A percentile compares a stretch with the other conserved stretches of the same genome.
Evolutionary conservation across 2,329 filamentous ascomycete species (phyloP).

Genomic region (Aspergillus fumigatiaffinis): DNA sequence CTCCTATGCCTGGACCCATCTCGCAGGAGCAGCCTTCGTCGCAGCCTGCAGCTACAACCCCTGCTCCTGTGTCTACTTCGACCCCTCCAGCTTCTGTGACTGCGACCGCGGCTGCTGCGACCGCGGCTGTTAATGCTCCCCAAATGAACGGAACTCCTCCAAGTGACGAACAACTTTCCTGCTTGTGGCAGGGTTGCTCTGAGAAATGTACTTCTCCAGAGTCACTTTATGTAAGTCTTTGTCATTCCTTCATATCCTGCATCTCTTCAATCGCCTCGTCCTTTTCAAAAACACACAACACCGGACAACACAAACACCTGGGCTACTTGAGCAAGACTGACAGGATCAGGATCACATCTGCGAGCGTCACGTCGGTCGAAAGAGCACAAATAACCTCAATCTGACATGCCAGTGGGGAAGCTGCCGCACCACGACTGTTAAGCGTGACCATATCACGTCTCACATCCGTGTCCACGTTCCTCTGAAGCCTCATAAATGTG

Average conservation of each 20-base stretch:
- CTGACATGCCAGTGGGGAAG: conserved; percentile 96
- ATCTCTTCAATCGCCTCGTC: background rate
- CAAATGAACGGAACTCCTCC: conserved; percentile 28
- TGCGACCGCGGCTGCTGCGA: conserved; percentile 33
- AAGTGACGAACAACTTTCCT: conserved; percentile 44
- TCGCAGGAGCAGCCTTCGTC: conserved; percentile 21
- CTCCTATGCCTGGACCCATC: conserved; percentile 22
- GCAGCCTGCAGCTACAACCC: conserved; percentile 18
- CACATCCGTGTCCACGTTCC: conserved; percentile 99
- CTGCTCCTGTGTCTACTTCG: conserved; percentile 21
- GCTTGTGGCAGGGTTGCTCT: conserved; percentile 61
- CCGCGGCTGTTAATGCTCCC: conserved; percentile 32
- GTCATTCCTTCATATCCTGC: background rate
- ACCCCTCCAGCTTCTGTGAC: conserved; percentile 29
- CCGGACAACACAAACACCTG: background rate
- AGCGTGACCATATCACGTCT: conserved; percentile 98
- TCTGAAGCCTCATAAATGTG: conserved; percentile 97
- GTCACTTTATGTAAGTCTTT: conserved; percentile 55
- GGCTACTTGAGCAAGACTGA: background rate
- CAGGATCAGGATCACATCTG: conserved; percentile 82
- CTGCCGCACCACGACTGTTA: conserved; percentile 94
- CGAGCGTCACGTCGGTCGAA: conserved; percentile 95
- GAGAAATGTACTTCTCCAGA: conserved; percentile 58
- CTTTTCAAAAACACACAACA: background rate
- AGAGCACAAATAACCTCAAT: conserved; percentile 98